Base-by-base conservation (phyloP, 352 stramenopile species). In the Albugo laibachii region DNA sequence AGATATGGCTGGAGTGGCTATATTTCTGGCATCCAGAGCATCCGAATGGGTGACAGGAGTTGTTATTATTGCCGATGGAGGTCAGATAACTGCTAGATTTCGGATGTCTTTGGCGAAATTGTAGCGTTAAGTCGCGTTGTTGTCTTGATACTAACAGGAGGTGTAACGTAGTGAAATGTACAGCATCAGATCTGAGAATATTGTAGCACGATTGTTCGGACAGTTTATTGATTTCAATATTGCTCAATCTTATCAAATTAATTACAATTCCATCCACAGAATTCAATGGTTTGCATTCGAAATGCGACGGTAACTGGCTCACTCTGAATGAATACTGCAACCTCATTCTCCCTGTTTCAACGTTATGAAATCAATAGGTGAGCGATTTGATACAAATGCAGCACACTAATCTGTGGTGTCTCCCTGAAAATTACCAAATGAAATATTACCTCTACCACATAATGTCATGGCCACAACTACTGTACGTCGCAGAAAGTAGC, bases 361-460 rank as follows among this genome's bases (percentile, higher is more conserved):
- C 24, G 24, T 31, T 10, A 31, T 31, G 24, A 8, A 31, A 31
- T n/a, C 24, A 10, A 31, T 31, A 94, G 80, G 77, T 84, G 35
- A 64, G 88, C 47, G 96, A 99, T 72, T 69, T 99, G 43, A 58
- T 99, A 24, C 82, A 97, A 62, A 98, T 99, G 79, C 95, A 99
- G 65, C 97, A 93, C 45, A 94, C 92, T 46, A 99, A 99, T 66
- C 69, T 99, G 31, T 98, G 93, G 91, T 99, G 95, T 72, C 76
- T 99, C 43, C 96, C 96, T 2, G 96, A 99, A 63, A 99, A 99
- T 68, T 99, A 99, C 66, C 92, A 98, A 71, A 96, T 98, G 83
- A 97, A 99, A 65, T 99, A 99, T 68, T 99, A 99, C 68, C 97
- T 98, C 55, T 99, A 99, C 78, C 95, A 99, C 65, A 85, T 98